phyloP scores from a whole-genome alignment of 345 rosid species.

The Diplotaxis tenuifolia region DNA sequence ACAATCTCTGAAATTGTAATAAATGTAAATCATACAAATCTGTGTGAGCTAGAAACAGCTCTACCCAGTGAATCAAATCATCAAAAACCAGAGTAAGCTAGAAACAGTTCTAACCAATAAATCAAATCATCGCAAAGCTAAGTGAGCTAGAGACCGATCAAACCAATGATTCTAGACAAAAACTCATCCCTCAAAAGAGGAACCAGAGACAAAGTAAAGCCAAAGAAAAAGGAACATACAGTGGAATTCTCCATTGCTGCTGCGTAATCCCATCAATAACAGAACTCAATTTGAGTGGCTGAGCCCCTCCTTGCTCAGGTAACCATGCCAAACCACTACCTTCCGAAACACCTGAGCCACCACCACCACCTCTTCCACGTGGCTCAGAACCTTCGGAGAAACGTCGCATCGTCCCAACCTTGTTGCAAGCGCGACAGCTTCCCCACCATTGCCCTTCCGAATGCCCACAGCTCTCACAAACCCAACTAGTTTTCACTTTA shows the following conservation, averaged over 20 bases:
- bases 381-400: slow-evolving; percentile 38
- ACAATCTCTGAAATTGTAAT: background rate
- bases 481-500: slow-evolving; percentile 51
- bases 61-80: no score
- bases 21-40: background rate
- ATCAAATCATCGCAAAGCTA: background rate
- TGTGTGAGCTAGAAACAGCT: background rate
- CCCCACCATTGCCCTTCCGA: slow-evolving; percentile 96
- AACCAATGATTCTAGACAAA: background rate
- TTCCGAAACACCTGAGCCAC: slow-evolving; percentile 43
- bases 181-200: background rate
- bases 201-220: background rate
- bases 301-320: slow-evolving; percentile 45
- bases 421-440: slow-evolving; percentile 52
- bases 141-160: background rate
- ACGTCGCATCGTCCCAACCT: slow-evolving; percentile 59
- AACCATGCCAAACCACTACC: slow-evolving; percentile 58
- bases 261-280: slow-evolving; percentile 61
- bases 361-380: slow-evolving; percentile 22
- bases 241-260: slow-evolving; percentile 60
- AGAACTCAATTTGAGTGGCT: slow-evolving; percentile 56
- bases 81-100: background rate
- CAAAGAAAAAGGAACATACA: slow-evolving; percentile 44
- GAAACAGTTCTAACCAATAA: background rate
- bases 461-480: slow-evolving; percentile 72